A percentile compares a stretch with the other conserved stretches of the same genome.
Evolutionary conservation across 768 basidiomycete species (phyloP).

Genomic region (Mycena belliarum): DNA sequence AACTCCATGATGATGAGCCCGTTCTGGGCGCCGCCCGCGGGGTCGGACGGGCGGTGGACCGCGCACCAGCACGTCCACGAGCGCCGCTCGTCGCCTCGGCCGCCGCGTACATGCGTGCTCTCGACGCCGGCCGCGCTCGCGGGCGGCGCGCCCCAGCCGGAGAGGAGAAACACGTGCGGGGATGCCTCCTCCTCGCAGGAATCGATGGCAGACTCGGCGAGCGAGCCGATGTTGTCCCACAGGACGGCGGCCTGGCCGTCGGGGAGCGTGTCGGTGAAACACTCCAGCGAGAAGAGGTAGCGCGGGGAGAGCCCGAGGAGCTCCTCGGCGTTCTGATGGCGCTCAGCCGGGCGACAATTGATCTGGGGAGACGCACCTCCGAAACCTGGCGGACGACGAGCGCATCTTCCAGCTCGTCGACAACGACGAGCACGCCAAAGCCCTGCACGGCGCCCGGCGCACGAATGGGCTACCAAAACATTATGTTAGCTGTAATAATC

Average conservation of each 20-base stretch:
- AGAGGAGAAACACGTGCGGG: conserved; percentile 69
- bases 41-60: conserved; percentile 52
- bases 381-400: conserved; percentile 76
- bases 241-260: conserved; percentile 64
- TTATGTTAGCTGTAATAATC: neutral
- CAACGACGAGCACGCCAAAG: conserved; percentile 76
- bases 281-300: conserved; percentile 70
- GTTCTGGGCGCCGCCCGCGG: conserved; percentile 10
- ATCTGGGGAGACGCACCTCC: conserved; percentile 48
- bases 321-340: conserved; percentile 64
- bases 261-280: conserved; percentile 71
- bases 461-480: conserved; percentile 72
- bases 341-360: neutral
- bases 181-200: conserved; percentile 43
- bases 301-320: conserved; percentile 72
- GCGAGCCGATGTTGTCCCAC: conserved; percentile 73
- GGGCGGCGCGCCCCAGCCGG: conserved; percentile 71
- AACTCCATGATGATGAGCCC: conserved; percentile 73
- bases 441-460: conserved; percentile 82
- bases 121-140: too few species aligned
- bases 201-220: conserved; percentile 49
- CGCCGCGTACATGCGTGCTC: too few species aligned
- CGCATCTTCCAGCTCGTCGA: conserved; percentile 60
- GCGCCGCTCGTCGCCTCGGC: conserved; percentile 37
- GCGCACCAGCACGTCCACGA: conserved; percentile 74